Conservation (phyloP, 192 early-diverging fungal genomes). For the Coemansia sp. region DNA sequence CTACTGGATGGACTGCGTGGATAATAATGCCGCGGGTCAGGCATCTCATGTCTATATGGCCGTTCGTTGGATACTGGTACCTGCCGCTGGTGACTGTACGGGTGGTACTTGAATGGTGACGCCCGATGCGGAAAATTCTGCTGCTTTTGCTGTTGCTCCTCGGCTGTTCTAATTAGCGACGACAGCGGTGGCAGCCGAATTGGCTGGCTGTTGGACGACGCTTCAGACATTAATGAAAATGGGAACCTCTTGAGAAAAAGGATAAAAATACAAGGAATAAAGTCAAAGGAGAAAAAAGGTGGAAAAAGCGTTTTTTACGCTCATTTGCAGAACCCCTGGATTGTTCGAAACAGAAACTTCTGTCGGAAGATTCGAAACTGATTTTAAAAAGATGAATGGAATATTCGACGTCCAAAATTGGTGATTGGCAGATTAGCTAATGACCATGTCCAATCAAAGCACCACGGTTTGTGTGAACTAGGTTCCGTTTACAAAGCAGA, state of each 20-base stretch:
- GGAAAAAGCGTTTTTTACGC: neutral
- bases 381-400: neutral
- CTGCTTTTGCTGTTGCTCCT: conserved; percentile 4
- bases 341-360: conserved; percentile 3
- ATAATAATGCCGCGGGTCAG: conserved; percentile 2
- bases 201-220: neutral
- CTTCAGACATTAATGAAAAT: neutral
- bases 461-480: no score
- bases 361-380: neutral
- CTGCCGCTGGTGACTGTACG: neutral
- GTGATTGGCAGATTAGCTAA: no score
- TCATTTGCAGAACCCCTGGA: neutral
- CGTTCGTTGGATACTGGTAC: neutral
- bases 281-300: conserved; percentile 5
- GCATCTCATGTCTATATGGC: conserved; percentile 1
- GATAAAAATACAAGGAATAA: conserved; percentile 9
- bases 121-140: neutral
- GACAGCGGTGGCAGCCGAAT: conserved; percentile 46
- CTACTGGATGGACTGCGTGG: neutral
- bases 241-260: conserved; percentile 1
- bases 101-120: neutral
- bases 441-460: no score
- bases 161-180: conserved; percentile 35
- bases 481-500: no score
- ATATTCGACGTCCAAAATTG: neutral